These are phyloP conservation scores for Chloris gayana DNA, from an alignment of 176 grass and related monocot species.

Conservation along the genomic window DNA sequence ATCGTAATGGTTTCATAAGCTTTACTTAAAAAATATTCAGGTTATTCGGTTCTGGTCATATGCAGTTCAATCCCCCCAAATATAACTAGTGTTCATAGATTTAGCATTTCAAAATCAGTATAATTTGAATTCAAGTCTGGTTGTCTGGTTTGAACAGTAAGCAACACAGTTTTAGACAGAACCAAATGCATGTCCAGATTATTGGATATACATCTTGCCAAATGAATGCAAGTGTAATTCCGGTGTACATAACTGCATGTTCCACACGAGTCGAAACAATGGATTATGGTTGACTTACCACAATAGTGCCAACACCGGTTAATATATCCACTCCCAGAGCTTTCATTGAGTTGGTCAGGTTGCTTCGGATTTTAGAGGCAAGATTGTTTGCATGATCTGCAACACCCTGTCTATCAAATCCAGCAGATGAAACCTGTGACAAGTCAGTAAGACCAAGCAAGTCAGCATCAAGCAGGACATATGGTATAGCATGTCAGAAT, in stretches of 20 bases:
- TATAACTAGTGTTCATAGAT: not conserved
- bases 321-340: slow-evolving; percentile 85
- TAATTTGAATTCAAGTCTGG: not conserved
- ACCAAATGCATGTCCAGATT: not conserved
- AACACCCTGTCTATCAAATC: slow-evolving; percentile 87
- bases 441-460: not conserved
- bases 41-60: slow-evolving; percentile 18
- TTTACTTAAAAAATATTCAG: slow-evolving; percentile 12
- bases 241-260: not conserved
- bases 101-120: not conserved
- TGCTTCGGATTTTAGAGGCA: slow-evolving; percentile 83
- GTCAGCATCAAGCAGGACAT: slow-evolving; percentile 20
- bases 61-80: slow-evolving; percentile 1
- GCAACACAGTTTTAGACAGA: not conserved
- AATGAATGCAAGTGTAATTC: not conserved
- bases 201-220: not conserved
- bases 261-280: slow-evolving; percentile 7
- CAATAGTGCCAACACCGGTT: slow-evolving; percentile 73
- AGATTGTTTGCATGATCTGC: slow-evolving; percentile 97
- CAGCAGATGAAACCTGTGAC: slow-evolving; percentile 72
- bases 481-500: not conserved
- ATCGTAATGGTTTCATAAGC: not conserved
- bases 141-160: not conserved
- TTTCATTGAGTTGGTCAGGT: slow-evolving; percentile 98
- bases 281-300: slow-evolving; percentile 58